Conservation (phyloP, 2,329 filamentous ascomycete genomes). For the Talaromyces sp. region DNA sequence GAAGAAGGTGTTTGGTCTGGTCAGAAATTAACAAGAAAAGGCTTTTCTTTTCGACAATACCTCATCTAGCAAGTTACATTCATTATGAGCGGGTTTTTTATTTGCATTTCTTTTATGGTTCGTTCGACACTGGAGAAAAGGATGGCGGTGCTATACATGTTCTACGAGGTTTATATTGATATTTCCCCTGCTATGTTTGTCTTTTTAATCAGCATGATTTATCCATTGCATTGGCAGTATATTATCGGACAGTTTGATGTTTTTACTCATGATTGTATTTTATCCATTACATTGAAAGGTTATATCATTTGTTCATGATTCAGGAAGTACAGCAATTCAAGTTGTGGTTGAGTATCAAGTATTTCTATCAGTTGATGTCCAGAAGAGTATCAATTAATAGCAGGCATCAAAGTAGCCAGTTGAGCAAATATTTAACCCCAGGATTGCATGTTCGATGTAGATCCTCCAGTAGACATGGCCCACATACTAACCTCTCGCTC, state of each 20-base stretch:
- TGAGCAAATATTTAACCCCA: too few species aligned
- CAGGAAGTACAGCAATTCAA: not conserved
- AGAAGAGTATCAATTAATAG: too few species aligned
- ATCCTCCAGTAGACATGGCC: too few species aligned
- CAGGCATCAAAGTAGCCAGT: too few species aligned
- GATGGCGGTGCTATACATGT: not conserved
- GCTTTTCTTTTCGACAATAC: slow-evolving; percentile 1
- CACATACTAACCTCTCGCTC: too few species aligned
- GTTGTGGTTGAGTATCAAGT: not conserved
- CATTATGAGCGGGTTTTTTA: not conserved
- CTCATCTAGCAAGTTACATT: not conserved
- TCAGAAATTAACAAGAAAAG: slow-evolving; percentile 11
- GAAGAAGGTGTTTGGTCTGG: slow-evolving; percentile 27
- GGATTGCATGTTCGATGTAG: too few species aligned
- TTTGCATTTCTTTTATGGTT: not conserved
- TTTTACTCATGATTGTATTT: not conserved
- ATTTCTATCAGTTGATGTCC: too few species aligned
- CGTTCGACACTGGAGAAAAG: not conserved
- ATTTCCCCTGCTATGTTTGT: not conserved
- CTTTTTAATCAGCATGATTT: not conserved
- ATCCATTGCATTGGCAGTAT: not conserved
- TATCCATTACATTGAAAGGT: not conserved
- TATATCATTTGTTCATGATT: not conserved
- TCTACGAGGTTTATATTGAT: not conserved
- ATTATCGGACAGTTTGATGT: not conserved